phyloP scores from a whole-genome alignment of 192 early-diverging fungal species.

The Umbelopsis isabellina region DNA sequence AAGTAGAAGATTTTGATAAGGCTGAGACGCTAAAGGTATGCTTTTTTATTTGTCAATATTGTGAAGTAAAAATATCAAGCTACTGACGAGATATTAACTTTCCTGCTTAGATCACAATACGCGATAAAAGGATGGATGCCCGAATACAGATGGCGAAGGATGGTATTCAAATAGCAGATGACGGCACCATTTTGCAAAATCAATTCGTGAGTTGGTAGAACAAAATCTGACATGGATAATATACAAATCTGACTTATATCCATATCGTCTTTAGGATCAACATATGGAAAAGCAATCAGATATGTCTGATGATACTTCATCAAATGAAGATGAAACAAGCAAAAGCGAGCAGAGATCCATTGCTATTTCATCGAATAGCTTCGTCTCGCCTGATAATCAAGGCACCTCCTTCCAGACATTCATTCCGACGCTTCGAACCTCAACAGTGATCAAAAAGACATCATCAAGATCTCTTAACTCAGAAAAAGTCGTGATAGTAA shows the following conservation, averaged over 20 bases:
- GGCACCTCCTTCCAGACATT: not conserved
- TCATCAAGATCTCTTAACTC: slow-evolving; percentile 1
- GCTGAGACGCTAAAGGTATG: slow-evolving; percentile 73
- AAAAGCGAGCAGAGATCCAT: not conserved
- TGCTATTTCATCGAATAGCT: not conserved
- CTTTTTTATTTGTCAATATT: not conserved
- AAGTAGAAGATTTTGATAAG: slow-evolving; percentile 75
- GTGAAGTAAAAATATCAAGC: not conserved
- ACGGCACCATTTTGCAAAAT: slow-evolving; percentile 21
- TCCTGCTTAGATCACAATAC: not conserved
- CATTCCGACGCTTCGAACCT: not conserved
- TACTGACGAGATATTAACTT: too few relatives aligned
- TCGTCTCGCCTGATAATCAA: not conserved
- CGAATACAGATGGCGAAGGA: not conserved
- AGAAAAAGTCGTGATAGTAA: not conserved
- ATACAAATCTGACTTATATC: not conserved
- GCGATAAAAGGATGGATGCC: slow-evolving; percentile 2
- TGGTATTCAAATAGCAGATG: slow-evolving; percentile 23
- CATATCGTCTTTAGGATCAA: not conserved
- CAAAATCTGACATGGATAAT: too few relatives aligned
- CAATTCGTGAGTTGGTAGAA: not conserved
- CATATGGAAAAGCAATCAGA: not conserved
- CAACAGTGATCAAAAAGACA: not conserved
- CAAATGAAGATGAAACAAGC: not conserved
- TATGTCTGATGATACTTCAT: not conserved